Conservation (phyloP, 2,329 filamentous ascomycete species). For the Colletotrichum salicis region DNA sequence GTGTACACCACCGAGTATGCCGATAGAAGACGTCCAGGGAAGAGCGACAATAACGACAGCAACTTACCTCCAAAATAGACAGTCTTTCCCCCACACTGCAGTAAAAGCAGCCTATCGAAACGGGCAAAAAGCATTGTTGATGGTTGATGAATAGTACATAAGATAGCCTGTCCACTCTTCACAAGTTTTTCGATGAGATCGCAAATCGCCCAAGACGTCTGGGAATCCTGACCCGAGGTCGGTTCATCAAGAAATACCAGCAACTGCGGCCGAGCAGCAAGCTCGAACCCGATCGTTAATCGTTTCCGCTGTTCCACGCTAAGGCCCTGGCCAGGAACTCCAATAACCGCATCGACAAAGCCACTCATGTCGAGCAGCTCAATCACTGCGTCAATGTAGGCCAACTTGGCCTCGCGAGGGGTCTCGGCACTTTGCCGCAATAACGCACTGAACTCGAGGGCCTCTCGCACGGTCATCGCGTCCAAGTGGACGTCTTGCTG, state of each 20-base stretch:
- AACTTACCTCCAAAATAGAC: constrained; percentile 68
- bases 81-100: constrained; percentile 66
- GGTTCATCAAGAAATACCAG: constrained; percentile 82
- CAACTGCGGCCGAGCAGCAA: constrained; percentile 77
- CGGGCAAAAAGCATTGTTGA: constrained; percentile 56
- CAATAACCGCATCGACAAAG: constrained; percentile 76
- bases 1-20: too few species aligned
- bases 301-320: constrained; percentile 62
- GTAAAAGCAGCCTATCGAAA: constrained; percentile 65
- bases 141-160: constrained; percentile 61
- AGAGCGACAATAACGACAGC: not conserved
- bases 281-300: constrained; percentile 80
- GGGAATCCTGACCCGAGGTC: constrained; percentile 79
- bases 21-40: too few species aligned
- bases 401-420: constrained; percentile 45
- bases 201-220: constrained; percentile 80
- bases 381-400: constrained; percentile 45
- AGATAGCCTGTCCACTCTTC: constrained; percentile 54
- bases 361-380: constrained; percentile 59
- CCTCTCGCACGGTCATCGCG: constrained; percentile 76
- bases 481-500: constrained; percentile 77
- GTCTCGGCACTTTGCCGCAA: constrained; percentile 73
- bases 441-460: constrained; percentile 73
- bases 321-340: constrained; percentile 69
- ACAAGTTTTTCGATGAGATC: constrained; percentile 75